Conservation (phyloP, 805 yeast genomes). For the Saccharomyces paradoxus region DNA sequence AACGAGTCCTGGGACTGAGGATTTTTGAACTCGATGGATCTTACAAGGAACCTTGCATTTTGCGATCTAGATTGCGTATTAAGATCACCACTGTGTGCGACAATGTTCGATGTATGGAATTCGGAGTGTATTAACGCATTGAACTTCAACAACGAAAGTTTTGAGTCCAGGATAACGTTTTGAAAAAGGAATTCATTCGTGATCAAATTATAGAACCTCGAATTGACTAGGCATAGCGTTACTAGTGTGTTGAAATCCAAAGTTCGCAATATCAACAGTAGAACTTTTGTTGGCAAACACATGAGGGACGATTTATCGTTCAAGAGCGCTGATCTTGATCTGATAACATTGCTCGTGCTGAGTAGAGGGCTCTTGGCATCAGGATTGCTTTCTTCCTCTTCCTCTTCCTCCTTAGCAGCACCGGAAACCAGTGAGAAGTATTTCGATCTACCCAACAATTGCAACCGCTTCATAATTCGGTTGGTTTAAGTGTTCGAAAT, state of each 20-base stretch:
- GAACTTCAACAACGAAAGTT: conserved; percentile 23
- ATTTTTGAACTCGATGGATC: conserved; percentile 22
- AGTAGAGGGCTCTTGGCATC: not conserved
- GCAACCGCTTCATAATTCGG: conserved; percentile 14
- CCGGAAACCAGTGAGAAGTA: conserved; percentile 33
- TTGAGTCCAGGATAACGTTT: conserved; percentile 19
- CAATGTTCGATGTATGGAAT: conserved; percentile 16
- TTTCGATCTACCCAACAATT: conserved; percentile 17
- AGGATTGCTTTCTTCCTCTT: not conserved
- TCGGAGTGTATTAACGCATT: conserved; percentile 28
- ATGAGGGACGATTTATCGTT: conserved; percentile 3
- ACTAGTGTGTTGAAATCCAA: conserved; percentile 18
- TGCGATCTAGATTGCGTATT: conserved; percentile 5
- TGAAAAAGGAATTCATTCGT: conserved; percentile 23
- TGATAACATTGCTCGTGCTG: not conserved
- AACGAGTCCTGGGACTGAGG: conserved; percentile 30
- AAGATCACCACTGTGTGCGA: conserved; percentile 1
- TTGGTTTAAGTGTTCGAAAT: not conserved
- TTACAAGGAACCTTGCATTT: conserved; percentile 23
- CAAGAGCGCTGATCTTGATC: not conserved
- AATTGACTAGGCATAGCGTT: conserved; percentile 19
- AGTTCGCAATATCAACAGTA: conserved; percentile 18
- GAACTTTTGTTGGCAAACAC: conserved; percentile 18
- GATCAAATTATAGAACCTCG: conserved; percentile 18
- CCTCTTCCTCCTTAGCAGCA: not conserved